Base-by-base conservation (phyloP, 2,329 filamentous ascomycete genomes). In the Harringtonia lauricola region DNA sequence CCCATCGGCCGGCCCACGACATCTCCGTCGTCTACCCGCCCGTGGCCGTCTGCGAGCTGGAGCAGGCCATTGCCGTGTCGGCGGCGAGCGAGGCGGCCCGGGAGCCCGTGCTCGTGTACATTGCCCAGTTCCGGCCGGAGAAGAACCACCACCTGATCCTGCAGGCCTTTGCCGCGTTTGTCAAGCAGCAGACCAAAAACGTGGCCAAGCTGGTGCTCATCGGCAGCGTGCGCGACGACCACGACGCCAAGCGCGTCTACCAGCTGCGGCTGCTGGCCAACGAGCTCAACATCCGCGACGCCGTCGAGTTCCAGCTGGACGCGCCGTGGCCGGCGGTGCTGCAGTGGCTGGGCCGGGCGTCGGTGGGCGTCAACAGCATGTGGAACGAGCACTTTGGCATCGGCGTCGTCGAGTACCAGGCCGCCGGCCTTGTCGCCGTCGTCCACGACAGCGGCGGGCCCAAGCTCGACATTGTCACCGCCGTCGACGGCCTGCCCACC, bases 341-440 rank as follows among this genome's bases (percentile, higher is more conserved):
- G 10, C 74, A 83, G 28, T 88, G 86, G 76, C 69, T 96, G 48
- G 68, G 77, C 42, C 79, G 70, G 49, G 81, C 84, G 4, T 90
- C 79, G 17, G 76, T 98, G 2, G 92, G 92, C 40, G 88, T 94
- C 26, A 98, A 98, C 55, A 87, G 85, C 56, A 98, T 98, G 92
- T 98, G 92, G 90, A 96, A 95, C 60, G 92, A 98, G 66, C 92
- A 98, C 62, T 98, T 98, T 59, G 92, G 92, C 19, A 98, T 98
- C 47, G 92, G 92, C 2, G 89, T 96, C 15, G 92, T 98, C 34
- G 92, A 98, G 67, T 98, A 96, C 59, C 89, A 96, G 59, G 92
- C 92, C 4, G 92, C 92, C 0, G 92, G 92, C 1, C 68, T 98
- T 46, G 88, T 98, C 45, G 81, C 83, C 6, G 89, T 98, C 0